Percentiles rank a stretch among this genome's conserved stretches.
Conservation (phyloP, 176 grass and related monocot species). For the Phyllostachys edulis region DNA sequence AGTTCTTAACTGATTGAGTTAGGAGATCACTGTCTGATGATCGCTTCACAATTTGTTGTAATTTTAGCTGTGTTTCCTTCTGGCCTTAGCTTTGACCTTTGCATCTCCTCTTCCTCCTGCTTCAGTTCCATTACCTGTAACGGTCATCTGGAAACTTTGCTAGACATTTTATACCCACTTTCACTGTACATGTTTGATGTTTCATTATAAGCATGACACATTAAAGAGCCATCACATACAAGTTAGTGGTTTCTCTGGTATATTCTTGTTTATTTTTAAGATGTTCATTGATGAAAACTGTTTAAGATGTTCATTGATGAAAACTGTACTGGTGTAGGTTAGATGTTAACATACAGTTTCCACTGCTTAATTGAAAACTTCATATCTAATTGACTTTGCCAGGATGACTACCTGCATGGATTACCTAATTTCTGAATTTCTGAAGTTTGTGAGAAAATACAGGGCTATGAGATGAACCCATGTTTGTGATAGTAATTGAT, state of each 20-base stretch:
- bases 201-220: background rate
- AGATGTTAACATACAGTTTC: background rate
- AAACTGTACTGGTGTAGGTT: background rate
- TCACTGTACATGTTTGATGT: background rate
- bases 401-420: background rate
- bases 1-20: too few relatives aligned
- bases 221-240: background rate
- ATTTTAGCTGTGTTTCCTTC: background rate
- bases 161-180: background rate
- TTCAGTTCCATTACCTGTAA: background rate
- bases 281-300: background rate
- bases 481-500: background rate
- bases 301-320: background rate
- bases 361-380: background rate
- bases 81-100: background rate
- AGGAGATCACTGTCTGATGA: background rate
- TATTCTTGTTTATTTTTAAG: background rate
- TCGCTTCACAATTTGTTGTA: background rate
- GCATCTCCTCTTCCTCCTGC: background rate
- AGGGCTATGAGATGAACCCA: background rate
- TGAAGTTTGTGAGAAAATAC: background rate
- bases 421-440: background rate
- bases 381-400: background rate
- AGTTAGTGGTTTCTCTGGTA: background rate
- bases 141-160: slow-evolving; percentile 2